Evolutionary conservation across 1,139 yeast genomes (phyloP), one percentile per base, ranked within the genome.

Genomic region (Candida glucosophila): DNA sequence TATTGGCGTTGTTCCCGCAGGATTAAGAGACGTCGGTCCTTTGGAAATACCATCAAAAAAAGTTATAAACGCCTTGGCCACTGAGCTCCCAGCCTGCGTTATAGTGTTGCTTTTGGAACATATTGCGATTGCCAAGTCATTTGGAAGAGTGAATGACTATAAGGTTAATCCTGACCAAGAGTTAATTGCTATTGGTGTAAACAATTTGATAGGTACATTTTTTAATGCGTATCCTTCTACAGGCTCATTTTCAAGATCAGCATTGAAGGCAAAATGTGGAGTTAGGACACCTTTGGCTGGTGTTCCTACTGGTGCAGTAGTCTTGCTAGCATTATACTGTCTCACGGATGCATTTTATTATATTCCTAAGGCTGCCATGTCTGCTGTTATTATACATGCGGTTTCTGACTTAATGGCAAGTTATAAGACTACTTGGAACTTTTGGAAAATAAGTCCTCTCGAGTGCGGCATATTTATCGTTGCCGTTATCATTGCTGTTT

Each of bases 181-280:
- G 52, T 70, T 88, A 34, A 73, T 88, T 47, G 96, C 97, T 20
- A 88, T 88, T 55, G 97, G 97, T 47, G 81, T 81, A 23, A 80
- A 90, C 30, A 88, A 88, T 55, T 64, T 86, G 49, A 67, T 88
- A 41, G 96, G 96, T 40, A 82, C 95, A 14, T 83, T 86, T 47
- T 88, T 88, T 67, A 68, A 74, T 44, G 95, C 96, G 6, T 88
- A 88, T 50, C 97, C 97, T 10, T 88, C 95, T 7, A 88, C 97
- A 7, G 96, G 97, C 28, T 88, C 96, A 2, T 88, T 88, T 54
- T 82, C 95, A 12, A 77, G 96, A 62, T 80, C 95, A 24, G 96
- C 96, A 8, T 68, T 88, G 44, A 86, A 88, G 57, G 81, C 94
- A 29, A 88, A 86, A 56, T 86, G 95, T 68, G 95, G 95, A 47